phyloP scores from a whole-genome alignment of 208 protist genomes.

The Angomonas deanei region DNA sequence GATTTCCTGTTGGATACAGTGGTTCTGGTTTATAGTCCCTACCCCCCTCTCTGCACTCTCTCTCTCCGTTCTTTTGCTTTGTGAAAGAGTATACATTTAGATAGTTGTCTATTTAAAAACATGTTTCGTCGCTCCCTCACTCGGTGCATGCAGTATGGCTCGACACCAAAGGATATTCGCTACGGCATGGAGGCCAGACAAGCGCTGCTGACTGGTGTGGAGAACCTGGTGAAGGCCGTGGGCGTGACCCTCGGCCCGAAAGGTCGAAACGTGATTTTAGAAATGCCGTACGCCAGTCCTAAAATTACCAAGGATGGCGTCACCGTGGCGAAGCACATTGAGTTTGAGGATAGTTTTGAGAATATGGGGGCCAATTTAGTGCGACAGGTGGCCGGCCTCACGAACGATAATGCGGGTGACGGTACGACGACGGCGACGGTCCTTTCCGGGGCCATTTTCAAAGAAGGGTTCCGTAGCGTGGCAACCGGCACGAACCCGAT shows the following conservation, averaged over 20 bases:
- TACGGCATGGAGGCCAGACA: constrained; percentile 94
- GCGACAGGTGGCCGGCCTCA: constrained; percentile 93
- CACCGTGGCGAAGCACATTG: constrained; percentile 99
- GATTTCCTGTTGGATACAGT: not conserved
- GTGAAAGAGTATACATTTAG: not conserved
- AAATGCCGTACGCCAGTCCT: constrained; percentile 97
- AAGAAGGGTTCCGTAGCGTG: constrained; percentile 97
- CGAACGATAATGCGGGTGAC: constrained; percentile 98
- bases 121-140: constrained; percentile 40
- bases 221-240: constrained; percentile 96
- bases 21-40: too few species aligned
- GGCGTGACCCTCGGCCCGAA: constrained; percentile 98
- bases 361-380: constrained; percentile 98
- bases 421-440: constrained; percentile 99
- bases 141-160: constrained; percentile 67
- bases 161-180: constrained; percentile 94
- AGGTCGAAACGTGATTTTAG: constrained; percentile 98
- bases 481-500: constrained; percentile 99
- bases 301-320: constrained; percentile 99
- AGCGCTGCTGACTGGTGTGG: constrained; percentile 92
- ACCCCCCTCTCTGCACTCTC: not conserved
- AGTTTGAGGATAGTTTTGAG: constrained; percentile 97
- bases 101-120: not conserved
- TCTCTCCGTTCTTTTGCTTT: not conserved
- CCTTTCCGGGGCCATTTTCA: constrained; percentile 96